These are phyloP conservation scores for Penicillium malachiteum DNA, from an alignment of 495 filamentous ascomycete species.

Conservation along the genomic window DNA sequence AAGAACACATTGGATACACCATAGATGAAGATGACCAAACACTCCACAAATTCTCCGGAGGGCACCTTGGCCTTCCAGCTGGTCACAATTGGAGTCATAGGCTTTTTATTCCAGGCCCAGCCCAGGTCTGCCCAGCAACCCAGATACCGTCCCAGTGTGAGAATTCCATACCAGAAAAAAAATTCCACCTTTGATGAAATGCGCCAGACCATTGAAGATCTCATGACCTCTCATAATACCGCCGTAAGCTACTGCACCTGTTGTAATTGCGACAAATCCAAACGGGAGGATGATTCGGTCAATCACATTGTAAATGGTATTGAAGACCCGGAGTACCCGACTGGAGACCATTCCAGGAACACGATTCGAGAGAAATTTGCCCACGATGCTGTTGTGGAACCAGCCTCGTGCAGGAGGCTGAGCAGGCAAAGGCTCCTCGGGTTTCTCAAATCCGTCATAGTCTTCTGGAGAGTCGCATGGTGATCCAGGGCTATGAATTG, in stretches of 20 bases:
- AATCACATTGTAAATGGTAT: constrained; percentile 57
- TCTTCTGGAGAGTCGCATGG: constrained; percentile 54
- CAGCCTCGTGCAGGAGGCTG: constrained; percentile 37
- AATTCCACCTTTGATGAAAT: constrained; percentile 95
- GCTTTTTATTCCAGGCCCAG: constrained; percentile 94
- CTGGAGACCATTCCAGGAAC: constrained; percentile 59
- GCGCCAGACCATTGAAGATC: constrained; percentile 84
- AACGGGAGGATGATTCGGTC: constrained; percentile 63
- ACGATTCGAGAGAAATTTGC: constrained; percentile 46
- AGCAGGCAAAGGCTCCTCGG: constrained; percentile 47
- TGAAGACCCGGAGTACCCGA: constrained; percentile 57
- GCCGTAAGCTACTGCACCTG: constrained; percentile 66
- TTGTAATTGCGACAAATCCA: constrained; percentile 62
- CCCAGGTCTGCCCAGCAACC: constrained; percentile 89
- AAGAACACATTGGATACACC: constrained; percentile 88
- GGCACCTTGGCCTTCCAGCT: constrained; percentile 63
- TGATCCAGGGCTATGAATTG: constrained; percentile 63
- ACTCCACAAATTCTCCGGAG: constrained; percentile 86
- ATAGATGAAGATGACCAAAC: constrained; percentile 83
- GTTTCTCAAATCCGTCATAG: constrained; percentile 52
- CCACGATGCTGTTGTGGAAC: constrained; percentile 43
- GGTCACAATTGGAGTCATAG: constrained; percentile 56
- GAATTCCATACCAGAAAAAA: constrained; percentile 90
- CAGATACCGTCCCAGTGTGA: constrained; percentile 87
- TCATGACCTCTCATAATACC: constrained; percentile 63